Evolutionary conservation across 345 rosid genomes (phyloP).

Genomic region (Punica granatum): DNA sequence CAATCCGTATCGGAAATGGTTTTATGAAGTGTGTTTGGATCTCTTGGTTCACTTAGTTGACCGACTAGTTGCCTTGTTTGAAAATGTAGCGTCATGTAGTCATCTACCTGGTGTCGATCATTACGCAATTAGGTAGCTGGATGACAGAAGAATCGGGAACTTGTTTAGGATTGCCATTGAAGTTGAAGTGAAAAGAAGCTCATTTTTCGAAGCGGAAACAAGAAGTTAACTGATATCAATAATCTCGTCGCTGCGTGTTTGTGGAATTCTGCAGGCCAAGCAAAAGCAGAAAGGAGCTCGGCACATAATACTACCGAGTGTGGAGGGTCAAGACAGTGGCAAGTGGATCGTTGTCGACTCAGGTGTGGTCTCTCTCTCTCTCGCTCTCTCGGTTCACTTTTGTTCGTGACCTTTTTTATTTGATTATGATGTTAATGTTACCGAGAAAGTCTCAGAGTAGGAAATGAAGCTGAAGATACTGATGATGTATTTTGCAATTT

Average conservation of each 20-base stretch:
- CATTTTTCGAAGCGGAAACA: neutral
- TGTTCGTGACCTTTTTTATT: neutral
- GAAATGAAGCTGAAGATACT: neutral
- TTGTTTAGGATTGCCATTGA: neutral
- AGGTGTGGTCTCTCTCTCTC: constrained; percentile 34
- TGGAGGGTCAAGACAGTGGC: constrained; percentile 64
- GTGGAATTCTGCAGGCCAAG: constrained; percentile 54
- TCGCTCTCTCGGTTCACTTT: neutral
- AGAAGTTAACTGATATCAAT: neutral
- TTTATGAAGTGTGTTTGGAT: neutral
- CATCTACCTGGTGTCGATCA: neutral
- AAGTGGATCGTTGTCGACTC: constrained; percentile 86
- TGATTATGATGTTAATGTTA: neutral
- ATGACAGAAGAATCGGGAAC: neutral
- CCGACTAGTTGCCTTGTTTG: neutral
- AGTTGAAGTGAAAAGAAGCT: neutral
- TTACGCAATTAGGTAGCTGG: no score
- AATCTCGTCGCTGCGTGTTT: neutral
- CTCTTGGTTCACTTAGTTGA: neutral
- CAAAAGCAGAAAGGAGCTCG: constrained; percentile 70
- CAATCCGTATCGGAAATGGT: neutral
- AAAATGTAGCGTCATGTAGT: neutral
- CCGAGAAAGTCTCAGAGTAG: neutral
- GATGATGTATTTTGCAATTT: neutral
- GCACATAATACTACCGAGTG: constrained; percentile 50